phyloP scores from a whole-genome alignment of 1,284 basidiomycete species.

The Stereum hirsutum region DNA sequence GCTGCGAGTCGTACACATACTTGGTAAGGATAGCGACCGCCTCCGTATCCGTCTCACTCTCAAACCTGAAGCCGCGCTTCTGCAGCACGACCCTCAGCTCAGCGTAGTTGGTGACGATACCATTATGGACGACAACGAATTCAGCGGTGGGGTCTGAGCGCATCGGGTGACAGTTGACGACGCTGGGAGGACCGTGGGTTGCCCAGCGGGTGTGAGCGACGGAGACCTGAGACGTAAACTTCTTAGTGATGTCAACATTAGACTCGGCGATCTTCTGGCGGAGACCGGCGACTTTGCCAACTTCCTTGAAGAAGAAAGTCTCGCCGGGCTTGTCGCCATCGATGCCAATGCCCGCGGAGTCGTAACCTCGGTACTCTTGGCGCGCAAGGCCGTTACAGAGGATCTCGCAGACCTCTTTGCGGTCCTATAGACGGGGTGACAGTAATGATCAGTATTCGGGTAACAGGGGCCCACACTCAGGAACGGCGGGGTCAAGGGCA shows the following conservation, averaged over 20 bases:
- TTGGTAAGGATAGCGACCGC: slow-evolving; percentile 94
- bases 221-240: slow-evolving; percentile 83
- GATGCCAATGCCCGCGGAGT: slow-evolving; percentile 92
- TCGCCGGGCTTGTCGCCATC: slow-evolving; percentile 85
- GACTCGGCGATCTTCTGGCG: slow-evolving; percentile 87
- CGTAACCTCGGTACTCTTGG: slow-evolving; percentile 98
- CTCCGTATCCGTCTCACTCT: slow-evolving; percentile 97
- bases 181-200: slow-evolving; percentile 91
- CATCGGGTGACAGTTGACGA: slow-evolving; percentile 94
- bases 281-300: slow-evolving; percentile 94
- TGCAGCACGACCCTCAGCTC: slow-evolving; percentile 92
- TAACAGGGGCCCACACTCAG: neutral
- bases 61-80: slow-evolving; percentile 93
- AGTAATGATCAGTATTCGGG: neutral
- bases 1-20: slow-evolving; percentile 94
- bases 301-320: slow-evolving; percentile 92
- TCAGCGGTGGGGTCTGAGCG: slow-evolving; percentile 77
- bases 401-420: slow-evolving; percentile 88
- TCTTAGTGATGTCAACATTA: slow-evolving; percentile 72
- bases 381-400: slow-evolving; percentile 90
- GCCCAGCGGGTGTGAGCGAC: slow-evolving; percentile 99
- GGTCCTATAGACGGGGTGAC: slow-evolving; percentile 49
- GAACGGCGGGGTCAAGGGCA: neutral
- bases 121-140: slow-evolving; percentile 97
- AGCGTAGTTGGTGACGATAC: slow-evolving; percentile 93